Evolutionary conservation across 208 protist genomes (phyloP), one percentile per base, ranked within the genome.

Genomic region (Acanthamoeba lenticulata): DNA sequence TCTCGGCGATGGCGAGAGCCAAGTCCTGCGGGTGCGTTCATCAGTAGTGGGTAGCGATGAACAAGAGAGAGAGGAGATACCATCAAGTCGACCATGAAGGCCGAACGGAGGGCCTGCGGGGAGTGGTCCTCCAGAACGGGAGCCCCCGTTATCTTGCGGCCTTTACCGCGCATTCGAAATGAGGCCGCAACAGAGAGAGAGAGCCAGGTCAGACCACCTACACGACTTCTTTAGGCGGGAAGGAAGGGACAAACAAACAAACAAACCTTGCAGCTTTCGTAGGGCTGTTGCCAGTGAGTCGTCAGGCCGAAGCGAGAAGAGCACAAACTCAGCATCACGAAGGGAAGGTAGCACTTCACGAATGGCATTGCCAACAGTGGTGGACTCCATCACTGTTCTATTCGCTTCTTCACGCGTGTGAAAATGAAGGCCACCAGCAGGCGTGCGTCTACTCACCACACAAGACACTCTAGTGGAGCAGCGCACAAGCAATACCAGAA

Each of bases 181-280:
- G n/a, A n/a, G n/a, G n/a, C n/a, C n/a, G n/a, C n/a, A n/a, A n/a
- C n/a, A n/a, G n/a, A n/a, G n/a, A n/a, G n/a, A n/a, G n/a, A n/a
- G n/a, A n/a, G n/a, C n/a, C n/a, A n/a, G n/a, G n/a, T n/a, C n/a
- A n/a, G n/a, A n/a, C n/a, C n/a, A n/a, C n/a, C n/a, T n/a, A n/a
- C n/a, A n/a, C n/a, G n/a, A n/a, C n/a, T n/a, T n/a, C n/a, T n/a
- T n/a, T n/a, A n/a, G n/a, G n/a, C n/a, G n/a, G n/a, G n/a, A n/a
- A n/a, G n/a, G n/a, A n/a, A n/a, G n/a, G n/a, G n/a, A n/a, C n/a
- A n/a, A n/a, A n/a, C n/a, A n/a, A n/a, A n/a, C n/a, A n/a, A n/a
- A n/a, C n/a, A n/a, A n/a, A 81, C 72, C 72, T 42, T 47, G 72
- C 15, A 85, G 74, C 74, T 85, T 85, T 6, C 74, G 74, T 9